Evolutionary conservation across 1,284 basidiomycete genomes (phyloP), one percentile per base, ranked within the genome.

Genomic region (Vanrija sp.): DNA sequence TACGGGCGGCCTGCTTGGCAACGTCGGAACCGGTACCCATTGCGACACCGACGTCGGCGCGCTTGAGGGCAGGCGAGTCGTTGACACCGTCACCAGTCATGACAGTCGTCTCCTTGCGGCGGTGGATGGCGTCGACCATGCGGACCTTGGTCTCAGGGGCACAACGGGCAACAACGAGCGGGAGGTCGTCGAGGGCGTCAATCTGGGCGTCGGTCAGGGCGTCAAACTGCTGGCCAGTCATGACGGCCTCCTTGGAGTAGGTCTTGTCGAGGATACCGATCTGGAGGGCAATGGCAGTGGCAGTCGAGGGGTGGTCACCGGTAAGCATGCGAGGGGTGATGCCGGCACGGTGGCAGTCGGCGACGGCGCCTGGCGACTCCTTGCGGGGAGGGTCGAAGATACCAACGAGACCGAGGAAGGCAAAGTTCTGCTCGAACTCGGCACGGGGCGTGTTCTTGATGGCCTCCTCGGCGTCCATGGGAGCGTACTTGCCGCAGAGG

Each of bases 11-110:
- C 55, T 80, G 78, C 67, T 80, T 80, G 40, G 86, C 86, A 26
- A 87, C 85, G 63, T 87, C 86, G 7, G 82, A 83, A n/a, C 86
- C 86, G 6, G 80, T 82, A 38, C 86, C 86, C 86, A 88, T 87
- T 10, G 83, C 85, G 60, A 87, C 83, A 51, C 84, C 84, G 25
- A 85, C 82, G 49, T 83, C 82, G 21, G 84, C 82, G 34, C 80
- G 78, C 65, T 82, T 82, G 57, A 83, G 72, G 65, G 81, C 77
- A 10, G 82, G 82, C 6, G 79, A 78, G 65, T 83, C 82, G 67
- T 87, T 87, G 58, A 87, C 79, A 65, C 82, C 82, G 57, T 77
- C 75, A 52, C 78, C 78, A 15, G 78, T 79, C 78, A 80, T 79
- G 52, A 77, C 72, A 6, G 76, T 75, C 19, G 65, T 67, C 52